Base-by-base conservation (phyloP, 148 eudicot species). In the Drosera capensis region DNA sequence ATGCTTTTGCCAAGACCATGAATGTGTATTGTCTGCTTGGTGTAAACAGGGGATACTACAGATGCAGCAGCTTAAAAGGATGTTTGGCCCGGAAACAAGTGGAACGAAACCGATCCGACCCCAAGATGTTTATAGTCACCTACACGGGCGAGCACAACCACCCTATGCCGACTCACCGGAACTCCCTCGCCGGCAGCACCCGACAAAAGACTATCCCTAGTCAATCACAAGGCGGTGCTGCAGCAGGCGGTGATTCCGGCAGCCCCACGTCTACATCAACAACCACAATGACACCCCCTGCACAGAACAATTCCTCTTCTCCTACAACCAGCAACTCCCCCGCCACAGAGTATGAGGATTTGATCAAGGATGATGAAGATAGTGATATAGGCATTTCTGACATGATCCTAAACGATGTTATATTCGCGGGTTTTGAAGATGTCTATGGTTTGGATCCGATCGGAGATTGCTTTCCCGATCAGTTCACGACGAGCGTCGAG, bases 111-210 rank as follows among this genome's bases (percentile, higher is more conserved):
- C 68, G 76, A 77, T 65, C 80, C 64, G 82, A 82, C 65, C 93
- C 96, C 23, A 68, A 64, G 49, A 76, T 71, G 82, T 86, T 86
- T 61, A 76, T 86, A 8, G 73, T 86, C 23, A 82, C 96, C 18
- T 86, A 82, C 77, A 86, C 94, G 8, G 73, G 66, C 3, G 96
- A 86, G 19, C 96, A 86, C 72, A 75, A 68, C 49, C 96, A 78
- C 64, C 85, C 88, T 1, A 72, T 79, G 61, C 96, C 96, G 1
- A 71, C 78, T 12, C 88, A 81, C 68, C 67, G 85, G 49, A 79
- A 81, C 56, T 75, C 94, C 0, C 74, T 82, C 58, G 82, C 94
- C 61, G 96, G 88, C 5, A 70, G 77, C 52, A 76, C 88, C 37
- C 93, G 96, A 21, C 72, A 63, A 41, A 83, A 82, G 65, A 44